Conservation (phyloP, 352 stramenopile species). For the Phytophthora melonis region DNA sequence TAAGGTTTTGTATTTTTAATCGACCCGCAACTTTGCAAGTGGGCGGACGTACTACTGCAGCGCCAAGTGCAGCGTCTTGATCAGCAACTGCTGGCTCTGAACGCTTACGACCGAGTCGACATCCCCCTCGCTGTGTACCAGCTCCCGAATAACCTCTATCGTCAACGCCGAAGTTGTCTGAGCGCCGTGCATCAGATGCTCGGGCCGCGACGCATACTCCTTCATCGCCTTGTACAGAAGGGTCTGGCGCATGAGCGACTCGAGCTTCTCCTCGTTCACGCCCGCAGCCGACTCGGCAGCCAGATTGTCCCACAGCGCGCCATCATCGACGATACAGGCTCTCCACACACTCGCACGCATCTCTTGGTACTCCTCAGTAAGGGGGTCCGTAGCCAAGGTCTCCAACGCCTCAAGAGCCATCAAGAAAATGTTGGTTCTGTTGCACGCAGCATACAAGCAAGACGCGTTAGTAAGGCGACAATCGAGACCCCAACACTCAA, state of each 20-base stretch:
- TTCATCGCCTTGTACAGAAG: conserved; percentile 73
- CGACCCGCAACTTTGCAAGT: background rate
- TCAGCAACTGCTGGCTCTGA: conserved; percentile 66
- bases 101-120: conserved; percentile 58
- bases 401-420: conserved; percentile 78
- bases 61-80: conserved; percentile 82
- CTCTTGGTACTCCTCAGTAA: conserved; percentile 52
- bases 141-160: conserved; percentile 67
- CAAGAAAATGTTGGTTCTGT: conserved; percentile 74
- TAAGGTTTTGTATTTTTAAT: conserved; percentile 28
- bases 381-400: conserved; percentile 46
- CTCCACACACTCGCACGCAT: conserved; percentile 63
- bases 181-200: conserved; percentile 20
- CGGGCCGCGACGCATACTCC: conserved; percentile 50
- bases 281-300: conserved; percentile 58
- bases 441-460: background rate
- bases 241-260: conserved; percentile 74
- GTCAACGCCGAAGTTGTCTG: conserved; percentile 47
- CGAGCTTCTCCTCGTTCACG: conserved; percentile 72
- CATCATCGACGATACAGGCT: conserved; percentile 62
- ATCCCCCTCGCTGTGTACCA: conserved; percentile 64
- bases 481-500: background rate
- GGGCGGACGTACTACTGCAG: conserved; percentile 35
- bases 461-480: conserved; percentile 2
- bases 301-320: conserved; percentile 65